These are phyloP conservation scores for Chlamydomonas incerta DNA, from an alignment of 139 green algal genomes.

Conservation along the genomic window DNA sequence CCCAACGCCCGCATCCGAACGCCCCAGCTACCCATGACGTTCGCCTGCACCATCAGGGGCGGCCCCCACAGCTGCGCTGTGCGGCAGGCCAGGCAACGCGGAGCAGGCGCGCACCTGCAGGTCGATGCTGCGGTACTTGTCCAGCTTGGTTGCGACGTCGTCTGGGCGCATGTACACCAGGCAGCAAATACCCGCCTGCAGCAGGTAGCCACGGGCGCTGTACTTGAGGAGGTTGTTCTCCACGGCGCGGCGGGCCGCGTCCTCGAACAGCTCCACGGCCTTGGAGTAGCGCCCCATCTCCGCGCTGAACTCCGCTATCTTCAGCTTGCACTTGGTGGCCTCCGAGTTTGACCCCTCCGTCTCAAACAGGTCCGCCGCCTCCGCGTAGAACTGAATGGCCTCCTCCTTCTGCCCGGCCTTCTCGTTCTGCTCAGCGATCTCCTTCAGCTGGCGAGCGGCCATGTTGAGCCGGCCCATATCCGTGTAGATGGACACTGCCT, in stretches of 20 bases:
- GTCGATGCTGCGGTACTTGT: slow-evolving; percentile 88
- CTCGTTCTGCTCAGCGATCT: slow-evolving; percentile 90
- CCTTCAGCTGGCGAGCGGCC: slow-evolving; percentile 88
- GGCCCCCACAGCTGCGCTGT: neutral
- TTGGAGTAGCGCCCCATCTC: slow-evolving; percentile 72
- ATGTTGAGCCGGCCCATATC: slow-evolving; percentile 96
- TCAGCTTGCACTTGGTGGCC: slow-evolving; percentile 82
- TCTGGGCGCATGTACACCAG: slow-evolving; percentile 68
- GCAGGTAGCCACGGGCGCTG: slow-evolving; percentile 91
- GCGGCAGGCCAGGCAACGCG: neutral
- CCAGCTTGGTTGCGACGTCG: slow-evolving; percentile 66
- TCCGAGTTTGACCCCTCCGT: slow-evolving; percentile 84
- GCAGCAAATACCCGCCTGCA: slow-evolving; percentile 92
- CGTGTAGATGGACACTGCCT: slow-evolving; percentile 89
- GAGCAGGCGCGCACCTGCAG: slow-evolving; percentile 34
- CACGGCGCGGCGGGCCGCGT: slow-evolving; percentile 55
- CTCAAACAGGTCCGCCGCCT: slow-evolving; percentile 91
- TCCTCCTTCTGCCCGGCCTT: slow-evolving; percentile 84
- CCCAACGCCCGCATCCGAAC: no score
- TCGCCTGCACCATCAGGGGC: no score
- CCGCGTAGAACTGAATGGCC: slow-evolving; percentile 80
- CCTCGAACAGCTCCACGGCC: slow-evolving; percentile 61
- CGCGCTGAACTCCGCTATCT: slow-evolving; percentile 82
- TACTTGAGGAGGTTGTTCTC: slow-evolving; percentile 98
- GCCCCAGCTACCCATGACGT: neutral